These are phyloP conservation scores for Neurospora terricola DNA, from an alignment of 495 filamentous ascomycete species.

Conservation along the genomic window DNA sequence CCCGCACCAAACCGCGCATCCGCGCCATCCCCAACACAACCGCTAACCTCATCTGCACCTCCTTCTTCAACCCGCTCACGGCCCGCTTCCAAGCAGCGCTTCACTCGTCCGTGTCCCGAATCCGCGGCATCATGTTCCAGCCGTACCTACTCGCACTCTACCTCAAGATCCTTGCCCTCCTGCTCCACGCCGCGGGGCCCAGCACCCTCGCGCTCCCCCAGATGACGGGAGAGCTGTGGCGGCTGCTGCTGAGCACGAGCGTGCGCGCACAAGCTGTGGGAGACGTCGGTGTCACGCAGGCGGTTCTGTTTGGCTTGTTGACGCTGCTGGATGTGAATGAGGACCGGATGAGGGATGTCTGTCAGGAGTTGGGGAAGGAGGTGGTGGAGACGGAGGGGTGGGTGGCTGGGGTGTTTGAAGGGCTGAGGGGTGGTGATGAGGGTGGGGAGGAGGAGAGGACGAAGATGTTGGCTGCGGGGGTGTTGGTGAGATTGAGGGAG, in stretches of 20 bases:
- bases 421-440: constrained; percentile 32
- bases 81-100: constrained; percentile 47
- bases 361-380: constrained; percentile 46
- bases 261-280: constrained; percentile 33
- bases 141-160: constrained; percentile 50
- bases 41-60: constrained; percentile 57
- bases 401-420: constrained; percentile 31
- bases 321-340: constrained; percentile 81
- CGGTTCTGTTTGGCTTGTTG: constrained; percentile 68
- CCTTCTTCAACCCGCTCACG: constrained; percentile 74
- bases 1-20: constrained; percentile 39
- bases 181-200: constrained; percentile 57
- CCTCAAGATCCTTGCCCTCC: constrained; percentile 54
- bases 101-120: constrained; percentile 29
- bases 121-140: constrained; percentile 43
- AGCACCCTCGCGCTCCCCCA: constrained; percentile 50
- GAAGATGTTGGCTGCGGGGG: constrained; percentile 68
- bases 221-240: constrained; percentile 64
- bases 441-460: constrained; percentile 50
- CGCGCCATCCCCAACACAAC: constrained; percentile 65
- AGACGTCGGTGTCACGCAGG: constrained; percentile 56
- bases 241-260: constrained; percentile 42
- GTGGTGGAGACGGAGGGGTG: constrained; percentile 47
- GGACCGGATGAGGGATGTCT: constrained; percentile 62
- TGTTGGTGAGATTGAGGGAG: constrained; percentile 69